phyloP scores from a whole-genome alignment of 805 yeast genomes.

The Candida loeiensis region DNA sequence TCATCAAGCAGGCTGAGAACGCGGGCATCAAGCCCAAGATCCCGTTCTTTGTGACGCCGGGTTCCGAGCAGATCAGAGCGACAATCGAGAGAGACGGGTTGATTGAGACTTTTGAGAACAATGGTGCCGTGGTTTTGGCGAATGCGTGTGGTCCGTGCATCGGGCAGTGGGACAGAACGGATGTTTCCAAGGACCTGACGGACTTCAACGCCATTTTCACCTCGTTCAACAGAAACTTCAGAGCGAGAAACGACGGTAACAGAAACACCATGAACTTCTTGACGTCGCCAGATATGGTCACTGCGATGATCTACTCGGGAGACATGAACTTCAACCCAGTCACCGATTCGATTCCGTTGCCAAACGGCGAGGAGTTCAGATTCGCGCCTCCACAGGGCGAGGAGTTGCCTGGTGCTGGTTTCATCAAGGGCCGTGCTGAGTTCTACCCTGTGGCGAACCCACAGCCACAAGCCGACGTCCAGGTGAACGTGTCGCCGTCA shows the following conservation, averaged over 20 bases:
- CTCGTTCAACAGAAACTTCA: conserved; percentile 95
- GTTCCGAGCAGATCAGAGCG: conserved; percentile 97
- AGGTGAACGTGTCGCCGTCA: conserved; percentile 73
- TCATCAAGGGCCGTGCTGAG: conserved; percentile 66
- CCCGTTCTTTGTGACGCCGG: conserved; percentile 91
- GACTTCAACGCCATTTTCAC: conserved; percentile 89
- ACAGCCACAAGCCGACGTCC: conserved; percentile 54
- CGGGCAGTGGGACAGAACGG: conserved; percentile 98
- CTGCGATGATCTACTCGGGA: conserved; percentile 95
- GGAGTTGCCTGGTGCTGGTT: conserved; percentile 80
- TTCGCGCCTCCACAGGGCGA: conserved; percentile 79
- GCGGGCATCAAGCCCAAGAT: conserved; percentile 91
- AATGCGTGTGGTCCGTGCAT: conserved; percentile 99
- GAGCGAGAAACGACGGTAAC: conserved; percentile 98
- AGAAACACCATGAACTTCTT: conserved; percentile 95
- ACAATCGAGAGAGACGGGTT: conserved; percentile 96
- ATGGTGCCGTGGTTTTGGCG: conserved; percentile 92
- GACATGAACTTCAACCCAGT: conserved; percentile 88
- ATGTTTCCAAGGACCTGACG: conserved; percentile 57
- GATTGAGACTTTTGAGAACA: conserved; percentile 80
- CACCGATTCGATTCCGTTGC: conserved; percentile 73
- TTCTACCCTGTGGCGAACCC: conserved; percentile 76
- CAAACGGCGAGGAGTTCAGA: conserved; percentile 68
- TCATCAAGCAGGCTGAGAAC: conserved; percentile 83
- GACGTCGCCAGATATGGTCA: conserved; percentile 97